Percentiles rank a stretch among this genome's conserved stretches.
These are phyloP conservation scores for Amylostereum areolatum DNA, from an alignment of 1,284 basidiomycete genomes.

Conservation along the genomic window DNA sequence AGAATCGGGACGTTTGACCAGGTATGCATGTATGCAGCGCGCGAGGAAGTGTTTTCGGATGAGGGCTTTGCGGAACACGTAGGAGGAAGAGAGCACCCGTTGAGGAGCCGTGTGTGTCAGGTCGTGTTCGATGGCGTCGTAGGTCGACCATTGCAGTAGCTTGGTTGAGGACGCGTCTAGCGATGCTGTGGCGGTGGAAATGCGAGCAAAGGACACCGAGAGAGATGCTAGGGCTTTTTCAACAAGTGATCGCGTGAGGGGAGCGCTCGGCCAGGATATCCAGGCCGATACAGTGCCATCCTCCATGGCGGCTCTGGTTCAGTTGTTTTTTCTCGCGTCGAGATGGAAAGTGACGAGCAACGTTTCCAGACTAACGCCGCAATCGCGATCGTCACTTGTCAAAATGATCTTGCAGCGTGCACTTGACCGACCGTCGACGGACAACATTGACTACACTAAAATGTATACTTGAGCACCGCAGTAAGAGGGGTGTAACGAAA, in stretches of 20 bases:
- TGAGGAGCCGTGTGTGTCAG: constrained; percentile 46
- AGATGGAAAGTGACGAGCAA: too few relatives aligned
- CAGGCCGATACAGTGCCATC: constrained; percentile 28
- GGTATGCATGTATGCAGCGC: constrained; percentile 67
- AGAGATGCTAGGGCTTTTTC: constrained; percentile 48
- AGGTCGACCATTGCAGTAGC: constrained; percentile 76
- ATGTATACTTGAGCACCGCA: too few relatives aligned
- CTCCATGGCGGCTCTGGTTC: too few relatives aligned
- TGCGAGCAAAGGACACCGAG: constrained; percentile 20
- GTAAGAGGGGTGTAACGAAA: too few relatives aligned
- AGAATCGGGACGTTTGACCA: constrained; percentile 65
- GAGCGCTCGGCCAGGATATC: constrained; percentile 74
- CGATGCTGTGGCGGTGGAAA: constrained; percentile 16
- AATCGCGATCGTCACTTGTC: too few relatives aligned
- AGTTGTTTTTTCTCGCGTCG: too few relatives aligned
- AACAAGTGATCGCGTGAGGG: constrained; percentile 70
- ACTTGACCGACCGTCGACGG: too few relatives aligned
- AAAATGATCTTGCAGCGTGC: too few relatives aligned
- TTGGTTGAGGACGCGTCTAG: constrained; percentile 16
- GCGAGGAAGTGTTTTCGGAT: constrained; percentile 95
- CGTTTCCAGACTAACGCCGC: too few relatives aligned
- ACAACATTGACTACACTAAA: too few relatives aligned
- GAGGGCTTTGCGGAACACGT: constrained; percentile 87
- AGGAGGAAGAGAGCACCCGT: constrained; percentile 72
- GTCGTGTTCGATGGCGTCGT: constrained; percentile 79